Base-by-base conservation (phyloP, 1,284 basidiomycete species). In the Lentinula novae-zelandiae region DNA sequence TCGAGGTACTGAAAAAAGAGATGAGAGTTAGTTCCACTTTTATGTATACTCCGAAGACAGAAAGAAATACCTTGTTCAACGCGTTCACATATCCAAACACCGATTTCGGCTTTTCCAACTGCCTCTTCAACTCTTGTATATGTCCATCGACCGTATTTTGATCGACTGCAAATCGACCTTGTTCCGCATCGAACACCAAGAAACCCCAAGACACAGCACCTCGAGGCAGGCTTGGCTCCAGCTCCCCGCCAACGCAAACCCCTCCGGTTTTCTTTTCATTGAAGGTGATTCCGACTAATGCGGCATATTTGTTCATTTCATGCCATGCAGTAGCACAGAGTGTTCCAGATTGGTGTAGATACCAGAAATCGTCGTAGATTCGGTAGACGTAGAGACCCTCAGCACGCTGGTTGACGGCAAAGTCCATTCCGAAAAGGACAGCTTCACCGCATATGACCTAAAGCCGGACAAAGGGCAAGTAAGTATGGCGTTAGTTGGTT, bases 321-420 rank as follows among this genome's bases (percentile, higher is more conserved):
- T 15, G 10, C 52, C 52, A 53, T 6, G 52, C 52, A 53, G 13
- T 15, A 38, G 50, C 52, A 2, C 52, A 53, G 52, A 53, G 33
- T 6, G 13, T 9, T 12, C 33, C 33, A 7, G 52, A 53, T 20
- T 53, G 52, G n/a, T 8, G 7, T 7, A 17, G 6, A n/a, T 38
- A 22, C 52, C 52, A 53, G 38, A 53, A 53, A 22, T 53, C 52
- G n/a, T 53, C 52, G 17, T 53, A 53, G 34, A 53, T 53, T 34
- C 52, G 13, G 20, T 53, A 40, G 36, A 53, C 17, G 9, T 39
- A 53, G 5, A 53, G 52, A 22, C 52, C 52, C 34, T 53, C 34
- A 9, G 52, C 33, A 39, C 36, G 52, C 17, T 53, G 52, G n/a
- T 53, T 53, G 52, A 53, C 52, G 36, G 52, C 52, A 53, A 53